Conservation (phyloP, 2,329 filamentous ascomycete species). For the Botrytis porri region DNA sequence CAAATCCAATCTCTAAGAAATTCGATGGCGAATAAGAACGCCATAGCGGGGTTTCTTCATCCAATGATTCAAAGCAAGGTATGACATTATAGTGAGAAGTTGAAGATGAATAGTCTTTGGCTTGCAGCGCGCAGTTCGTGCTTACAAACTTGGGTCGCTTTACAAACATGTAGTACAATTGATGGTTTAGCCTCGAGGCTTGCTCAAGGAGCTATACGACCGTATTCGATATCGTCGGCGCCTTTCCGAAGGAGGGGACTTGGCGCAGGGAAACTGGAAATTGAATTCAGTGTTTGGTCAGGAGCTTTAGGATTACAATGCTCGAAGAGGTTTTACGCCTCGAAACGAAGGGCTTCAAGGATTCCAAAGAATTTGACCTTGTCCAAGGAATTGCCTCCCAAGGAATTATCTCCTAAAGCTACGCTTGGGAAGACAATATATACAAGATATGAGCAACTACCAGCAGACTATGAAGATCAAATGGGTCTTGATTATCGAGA, state of each 20-base stretch:
- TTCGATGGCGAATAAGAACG: neutral
- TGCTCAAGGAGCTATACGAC: conserved; percentile 23
- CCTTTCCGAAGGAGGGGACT: neutral
- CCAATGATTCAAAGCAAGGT: conserved; percentile 1
- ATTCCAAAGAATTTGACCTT: neutral
- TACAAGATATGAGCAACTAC: conserved; percentile 57
- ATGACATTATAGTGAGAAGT: conserved; percentile 24
- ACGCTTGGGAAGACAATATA: conserved; percentile 38
- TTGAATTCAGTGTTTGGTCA: neutral
- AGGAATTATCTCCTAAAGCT: conserved; percentile 12
- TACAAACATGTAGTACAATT: conserved; percentile 26
- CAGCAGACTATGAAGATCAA: conserved; percentile 54
- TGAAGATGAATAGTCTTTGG: conserved; percentile 33
- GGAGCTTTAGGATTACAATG: conserved; percentile 14
- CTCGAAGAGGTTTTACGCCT: conserved; percentile 16
- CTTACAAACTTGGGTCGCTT: conserved; percentile 28
- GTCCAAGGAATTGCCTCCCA: neutral
- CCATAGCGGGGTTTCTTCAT: neutral
- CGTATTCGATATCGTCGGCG: conserved; percentile 23
- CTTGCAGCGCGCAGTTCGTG: conserved; percentile 30
- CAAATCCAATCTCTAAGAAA: neutral
- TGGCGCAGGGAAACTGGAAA: neutral
- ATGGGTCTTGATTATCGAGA: conserved; percentile 53
- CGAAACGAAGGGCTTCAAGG: neutral
- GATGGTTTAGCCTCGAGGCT: conserved; percentile 31